These are phyloP conservation scores for Xylaria sp. DNA, from an alignment of 2,329 filamentous ascomycete species.

Conservation along the genomic window DNA sequence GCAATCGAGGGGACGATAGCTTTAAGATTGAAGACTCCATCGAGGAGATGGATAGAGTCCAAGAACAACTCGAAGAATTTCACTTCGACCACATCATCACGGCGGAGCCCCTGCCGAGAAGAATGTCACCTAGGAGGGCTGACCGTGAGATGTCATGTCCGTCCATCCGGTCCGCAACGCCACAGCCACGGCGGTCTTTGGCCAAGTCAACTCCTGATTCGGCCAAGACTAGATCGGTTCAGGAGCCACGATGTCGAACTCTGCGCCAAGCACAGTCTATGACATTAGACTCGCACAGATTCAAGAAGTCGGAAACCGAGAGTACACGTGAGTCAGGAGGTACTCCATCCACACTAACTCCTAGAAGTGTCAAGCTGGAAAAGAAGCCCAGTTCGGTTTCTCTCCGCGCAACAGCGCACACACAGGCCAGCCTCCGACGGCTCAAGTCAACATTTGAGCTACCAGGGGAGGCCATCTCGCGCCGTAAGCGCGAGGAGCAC, in stretches of 20 bases:
- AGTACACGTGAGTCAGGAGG: no score
- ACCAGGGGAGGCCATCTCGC: constrained; percentile 57
- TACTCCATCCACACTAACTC: no score
- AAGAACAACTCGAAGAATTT: constrained; percentile 56
- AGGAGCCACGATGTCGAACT: constrained; percentile 32
- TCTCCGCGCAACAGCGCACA: constrained; percentile 21
- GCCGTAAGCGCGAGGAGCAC: constrained; percentile 49
- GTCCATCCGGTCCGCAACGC: constrained; percentile 23
- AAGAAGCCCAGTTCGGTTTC: constrained; percentile 14
- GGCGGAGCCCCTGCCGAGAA: constrained; percentile 10
- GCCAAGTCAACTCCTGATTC: constrained; percentile 35
- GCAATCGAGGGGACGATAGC: constrained; percentile 30
- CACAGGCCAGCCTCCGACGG: constrained; percentile 41
- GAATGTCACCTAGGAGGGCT: constrained; percentile 11
- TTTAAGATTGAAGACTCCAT: constrained; percentile 58
- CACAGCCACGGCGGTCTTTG: constrained; percentile 24
- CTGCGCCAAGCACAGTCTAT: constrained; percentile 41
- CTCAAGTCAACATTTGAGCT: constrained; percentile 53
- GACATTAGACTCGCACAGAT: constrained; percentile 31
- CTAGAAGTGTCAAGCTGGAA: constrained; percentile 11
- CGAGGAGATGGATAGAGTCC: constrained; percentile 56
- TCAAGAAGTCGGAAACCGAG: constrained; percentile 6
- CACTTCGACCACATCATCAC: constrained; percentile 26
- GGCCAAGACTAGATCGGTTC: constrained; percentile 38
- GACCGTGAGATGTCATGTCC: constrained; percentile 12